These are phyloP conservation scores for Pythium plurisporium DNA, from an alignment of 352 stramenopile species.

Conservation along the genomic window DNA sequence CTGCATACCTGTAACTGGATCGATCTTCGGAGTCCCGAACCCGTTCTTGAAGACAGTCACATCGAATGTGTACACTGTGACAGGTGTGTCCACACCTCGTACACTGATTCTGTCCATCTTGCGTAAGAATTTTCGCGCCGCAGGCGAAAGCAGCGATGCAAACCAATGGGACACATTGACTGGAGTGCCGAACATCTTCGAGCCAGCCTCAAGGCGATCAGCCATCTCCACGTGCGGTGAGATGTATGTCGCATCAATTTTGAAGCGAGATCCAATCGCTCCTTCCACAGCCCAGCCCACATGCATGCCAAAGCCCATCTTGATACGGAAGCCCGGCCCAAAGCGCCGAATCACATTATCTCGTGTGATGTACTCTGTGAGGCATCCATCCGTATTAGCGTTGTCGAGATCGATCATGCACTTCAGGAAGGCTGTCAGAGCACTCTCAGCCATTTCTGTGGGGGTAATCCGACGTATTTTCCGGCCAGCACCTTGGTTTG, in stretches of 20 bases:
- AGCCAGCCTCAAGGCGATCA: conserved; percentile 92
- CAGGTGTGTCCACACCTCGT: conserved; percentile 67
- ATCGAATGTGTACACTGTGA: conserved; percentile 88
- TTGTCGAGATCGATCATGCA: conserved; percentile 88
- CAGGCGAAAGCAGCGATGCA: conserved; percentile 57
- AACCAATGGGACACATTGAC: conserved; percentile 88
- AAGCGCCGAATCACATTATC: conserved; percentile 83
- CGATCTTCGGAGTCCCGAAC: conserved; percentile 69
- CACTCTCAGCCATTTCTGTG: conserved; percentile 91
- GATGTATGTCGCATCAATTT: conserved; percentile 98
- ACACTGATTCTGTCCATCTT: conserved; percentile 87
- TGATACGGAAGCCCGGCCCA: conserved; percentile 69
- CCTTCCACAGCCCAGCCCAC: conserved; percentile 96
- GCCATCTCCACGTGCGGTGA: conserved; percentile 93
- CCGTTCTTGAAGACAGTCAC: conserved; percentile 75
- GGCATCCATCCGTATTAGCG: conserved; percentile 64
- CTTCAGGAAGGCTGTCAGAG: conserved; percentile 94
- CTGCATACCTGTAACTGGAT: conserved; percentile 54
- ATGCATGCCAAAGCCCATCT: conserved; percentile 95
- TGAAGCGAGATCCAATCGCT: conserved; percentile 93
- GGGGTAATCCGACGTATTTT: conserved; percentile 71
- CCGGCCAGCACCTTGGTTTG: conserved; percentile 54
- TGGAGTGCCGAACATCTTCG: conserved; percentile 89
- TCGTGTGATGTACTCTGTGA: conserved; percentile 68
- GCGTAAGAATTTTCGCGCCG: conserved; percentile 65